phyloP scores from a whole-genome alignment of 2,329 filamentous ascomycete species.

The Hansfordia pulvinata region DNA sequence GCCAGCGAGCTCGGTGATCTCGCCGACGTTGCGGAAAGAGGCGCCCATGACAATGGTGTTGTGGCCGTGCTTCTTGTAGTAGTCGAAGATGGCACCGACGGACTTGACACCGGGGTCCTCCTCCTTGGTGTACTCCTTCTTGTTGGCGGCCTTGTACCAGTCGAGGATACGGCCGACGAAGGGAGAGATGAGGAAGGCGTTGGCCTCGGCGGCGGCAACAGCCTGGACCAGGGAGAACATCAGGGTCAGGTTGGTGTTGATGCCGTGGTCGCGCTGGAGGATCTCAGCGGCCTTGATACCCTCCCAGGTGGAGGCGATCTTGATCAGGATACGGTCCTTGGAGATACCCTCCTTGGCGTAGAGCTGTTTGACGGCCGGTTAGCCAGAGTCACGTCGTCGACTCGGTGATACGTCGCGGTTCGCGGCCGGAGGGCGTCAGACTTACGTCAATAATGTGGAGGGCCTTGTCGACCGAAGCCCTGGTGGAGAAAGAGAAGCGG shows the following conservation, averaged over 20 bases:
- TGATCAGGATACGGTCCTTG: slow-evolving; percentile 95
- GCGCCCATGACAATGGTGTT: slow-evolving; percentile 99
- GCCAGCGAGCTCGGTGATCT: slow-evolving; percentile 96
- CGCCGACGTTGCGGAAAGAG: slow-evolving; percentile 89
- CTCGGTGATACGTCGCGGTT: neutral
- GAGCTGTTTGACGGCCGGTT: slow-evolving; percentile 41
- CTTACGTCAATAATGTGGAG: slow-evolving; percentile 89
- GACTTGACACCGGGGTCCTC: slow-evolving; percentile 95
- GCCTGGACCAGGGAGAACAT: slow-evolving; percentile 96
- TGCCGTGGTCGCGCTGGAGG: slow-evolving; percentile 85
- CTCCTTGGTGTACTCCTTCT: slow-evolving; percentile 81
- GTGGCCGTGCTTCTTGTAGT: slow-evolving; percentile 99
- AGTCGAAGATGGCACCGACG: slow-evolving; percentile 93
- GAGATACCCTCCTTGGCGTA: slow-evolving; percentile 85
- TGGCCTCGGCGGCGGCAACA: slow-evolving; percentile 89
- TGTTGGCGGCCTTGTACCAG: slow-evolving; percentile 94
- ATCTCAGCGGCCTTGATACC: slow-evolving; percentile 98
- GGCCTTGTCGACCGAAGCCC: slow-evolving; percentile 88
- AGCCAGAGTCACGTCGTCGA: slow-evolving; percentile 1
- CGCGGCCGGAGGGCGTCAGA: slow-evolving; percentile 5
- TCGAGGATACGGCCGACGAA: slow-evolving; percentile 99
- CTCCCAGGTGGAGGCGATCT: slow-evolving; percentile 98
- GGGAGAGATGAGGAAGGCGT: slow-evolving; percentile 94
- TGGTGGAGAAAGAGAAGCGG: slow-evolving; percentile 85
- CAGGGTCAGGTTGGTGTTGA: slow-evolving; percentile 98